phyloP scores from a whole-genome alignment of 805 yeast species.

The Ogataea ganodermae region DNA sequence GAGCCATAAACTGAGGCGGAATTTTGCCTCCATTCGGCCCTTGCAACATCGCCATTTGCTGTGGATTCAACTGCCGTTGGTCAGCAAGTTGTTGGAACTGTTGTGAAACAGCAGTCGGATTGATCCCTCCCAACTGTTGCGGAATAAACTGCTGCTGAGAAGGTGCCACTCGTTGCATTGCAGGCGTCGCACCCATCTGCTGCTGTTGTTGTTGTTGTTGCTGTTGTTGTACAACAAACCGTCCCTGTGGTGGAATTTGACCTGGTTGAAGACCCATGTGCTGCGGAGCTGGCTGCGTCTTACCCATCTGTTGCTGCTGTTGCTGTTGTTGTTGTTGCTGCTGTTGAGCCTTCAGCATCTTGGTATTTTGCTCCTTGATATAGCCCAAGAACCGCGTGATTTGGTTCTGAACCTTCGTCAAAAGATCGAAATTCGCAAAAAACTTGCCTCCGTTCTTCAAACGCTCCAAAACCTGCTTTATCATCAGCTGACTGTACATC shows the following conservation, averaged over 20 bases:
- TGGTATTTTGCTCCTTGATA: slow-evolving; percentile 58
- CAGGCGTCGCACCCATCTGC: slow-evolving; percentile 5
- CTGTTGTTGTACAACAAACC: slow-evolving; percentile 21
- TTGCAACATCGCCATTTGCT: slow-evolving; percentile 22
- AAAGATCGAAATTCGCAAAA: slow-evolving; percentile 70
- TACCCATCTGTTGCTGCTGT: slow-evolving; percentile 9
- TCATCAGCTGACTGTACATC: slow-evolving; percentile 76
- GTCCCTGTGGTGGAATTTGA: slow-evolving; percentile 22
- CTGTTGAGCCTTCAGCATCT: slow-evolving; percentile 28
- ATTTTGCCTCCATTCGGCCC: slow-evolving; percentile 11
- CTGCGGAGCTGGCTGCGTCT: slow-evolving; percentile 21
- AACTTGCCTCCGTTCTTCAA: slow-evolving; percentile 52
- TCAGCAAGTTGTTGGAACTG: slow-evolving; percentile 30
- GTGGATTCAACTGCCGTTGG: slow-evolving; percentile 21
- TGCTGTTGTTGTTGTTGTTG: slow-evolving; percentile 16
- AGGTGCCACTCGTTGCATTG: slow-evolving; percentile 16
- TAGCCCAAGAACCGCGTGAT: slow-evolving; percentile 73
- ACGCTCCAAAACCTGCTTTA: slow-evolving; percentile 72
- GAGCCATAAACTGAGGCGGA: slow-evolving; percentile 22
- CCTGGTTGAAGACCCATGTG: slow-evolving; percentile 14
- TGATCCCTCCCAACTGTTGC: slow-evolving; percentile 14
- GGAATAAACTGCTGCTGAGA: slow-evolving; percentile 17
- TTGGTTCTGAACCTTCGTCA: slow-evolving; percentile 70
- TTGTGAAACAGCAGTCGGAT: slow-evolving; percentile 25
- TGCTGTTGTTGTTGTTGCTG: slow-evolving; percentile 25